Evolutionary conservation across 352 stramenopile genomes (phyloP), one percentile per base, ranked within the genome.

Genomic region (Phytophthora pluvialis): DNA sequence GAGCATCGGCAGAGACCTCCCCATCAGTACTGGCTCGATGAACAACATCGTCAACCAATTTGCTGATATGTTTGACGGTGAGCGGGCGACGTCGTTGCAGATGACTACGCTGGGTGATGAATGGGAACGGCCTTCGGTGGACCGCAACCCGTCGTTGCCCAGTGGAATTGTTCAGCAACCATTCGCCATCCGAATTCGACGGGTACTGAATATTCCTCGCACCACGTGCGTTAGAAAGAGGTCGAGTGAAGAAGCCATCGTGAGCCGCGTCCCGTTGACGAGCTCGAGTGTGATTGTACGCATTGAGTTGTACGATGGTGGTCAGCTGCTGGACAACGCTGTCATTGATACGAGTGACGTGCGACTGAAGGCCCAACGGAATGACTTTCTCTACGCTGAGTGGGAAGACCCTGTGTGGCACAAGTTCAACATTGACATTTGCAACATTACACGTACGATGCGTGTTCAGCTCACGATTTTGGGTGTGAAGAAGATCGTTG

Each of bases 121-220:
- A 26, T 90, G 77, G 78, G 83, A 90, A 26, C 72, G 79, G 0
- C 65, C 71, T 29, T 86, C 80, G 32, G 21, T 80, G 8, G 64
- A 81, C 8, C 64, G 58, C 16, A 80, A 67, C 28, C 18, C 57
- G 12, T 72, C 72, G 16, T 59, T 91, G 26, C 75, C 80, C 0
- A 92, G 82, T 67, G 81, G 71, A 3, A 52, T 77, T 18, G 75
- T 93, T 28, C 74, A 84, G 54, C 67, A 93, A 53, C 85, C 83
- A 5, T 91, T 92, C 40, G 61, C 73, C 15, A 78, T 95, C 31
- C 81, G 81, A 47, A 82, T 95, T 66, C 73, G 77, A n/a, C 87
- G 87, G 3, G 81, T 95, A 10, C 55, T 95, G 21, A 95, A 95
- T 62, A 95, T 95, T 54, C 85, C 85, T 29, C 85, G 87, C 6